Conservation (phyloP, 2,329 filamentous ascomycete genomes). For the Helicocarpus griseus region DNA sequence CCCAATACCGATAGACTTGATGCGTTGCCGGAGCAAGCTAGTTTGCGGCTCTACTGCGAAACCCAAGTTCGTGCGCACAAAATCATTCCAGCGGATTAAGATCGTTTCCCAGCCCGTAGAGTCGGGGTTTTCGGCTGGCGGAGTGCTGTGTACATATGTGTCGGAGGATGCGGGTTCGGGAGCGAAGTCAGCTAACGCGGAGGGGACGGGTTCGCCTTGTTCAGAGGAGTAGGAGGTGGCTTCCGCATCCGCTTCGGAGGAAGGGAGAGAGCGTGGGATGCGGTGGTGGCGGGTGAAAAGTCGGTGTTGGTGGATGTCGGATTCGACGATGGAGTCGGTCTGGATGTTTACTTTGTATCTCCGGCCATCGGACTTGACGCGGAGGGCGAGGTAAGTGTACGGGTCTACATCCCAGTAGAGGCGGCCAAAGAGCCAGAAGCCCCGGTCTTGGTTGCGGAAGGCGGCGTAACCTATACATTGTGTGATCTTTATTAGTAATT, state of each 20-base stretch:
- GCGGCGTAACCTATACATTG: constrained; percentile 78
- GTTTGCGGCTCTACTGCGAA: constrained; percentile 87
- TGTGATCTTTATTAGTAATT: not conserved
- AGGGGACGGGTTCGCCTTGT: constrained; percentile 17
- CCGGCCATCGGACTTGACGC: constrained; percentile 81
- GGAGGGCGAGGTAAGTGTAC: constrained; percentile 76
- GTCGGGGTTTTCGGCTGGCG: constrained; percentile 37
- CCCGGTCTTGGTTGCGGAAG: constrained; percentile 72
- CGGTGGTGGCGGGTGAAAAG: constrained; percentile 48
- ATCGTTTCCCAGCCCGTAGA: constrained; percentile 91
- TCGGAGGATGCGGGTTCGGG: constrained; percentile 22
- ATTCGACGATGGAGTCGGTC: constrained; percentile 84
- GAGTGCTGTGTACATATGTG: constrained; percentile 22
- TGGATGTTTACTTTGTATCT: constrained; percentile 94
- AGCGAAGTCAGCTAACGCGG: constrained; percentile 27
- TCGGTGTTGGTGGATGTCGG: constrained; percentile 93
- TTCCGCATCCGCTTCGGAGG: constrained; percentile 14
- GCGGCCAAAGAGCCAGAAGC: constrained; percentile 73
- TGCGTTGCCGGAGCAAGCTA: constrained; percentile 76
- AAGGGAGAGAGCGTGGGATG: constrained; percentile 11
- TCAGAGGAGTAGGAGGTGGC: not conserved
- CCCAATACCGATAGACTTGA: constrained; percentile 76
- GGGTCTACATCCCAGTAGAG: constrained; percentile 82
- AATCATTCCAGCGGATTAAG: constrained; percentile 81
- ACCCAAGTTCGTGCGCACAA: constrained; percentile 90